These are phyloP conservation scores for Agroathelia rolfsii DNA, from an alignment of 1,284 basidiomycete species.

Conservation along the genomic window DNA sequence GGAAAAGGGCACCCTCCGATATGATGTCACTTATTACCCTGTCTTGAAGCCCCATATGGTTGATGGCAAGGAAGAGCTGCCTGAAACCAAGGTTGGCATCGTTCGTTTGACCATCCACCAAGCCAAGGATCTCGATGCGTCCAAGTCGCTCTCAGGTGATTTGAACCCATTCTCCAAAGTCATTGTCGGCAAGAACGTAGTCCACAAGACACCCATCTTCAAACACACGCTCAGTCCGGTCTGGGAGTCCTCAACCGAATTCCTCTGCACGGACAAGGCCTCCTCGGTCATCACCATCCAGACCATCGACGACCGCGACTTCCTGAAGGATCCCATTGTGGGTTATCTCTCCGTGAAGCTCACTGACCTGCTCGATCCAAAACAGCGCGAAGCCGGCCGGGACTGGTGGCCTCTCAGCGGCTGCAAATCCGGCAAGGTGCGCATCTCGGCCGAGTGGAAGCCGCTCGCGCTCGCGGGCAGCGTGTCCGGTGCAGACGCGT, in stretches of 20 bases:
- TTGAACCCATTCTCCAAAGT: constrained; percentile 76
- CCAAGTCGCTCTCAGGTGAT: constrained; percentile 60
- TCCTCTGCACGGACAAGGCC: constrained; percentile 78
- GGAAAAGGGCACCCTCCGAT: constrained; percentile 74
- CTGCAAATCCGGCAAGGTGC: constrained; percentile 69
- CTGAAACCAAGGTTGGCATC: constrained; percentile 83
- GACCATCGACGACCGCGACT: constrained; percentile 80
- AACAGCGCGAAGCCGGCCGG: constrained; percentile 50
- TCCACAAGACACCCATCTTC: constrained; percentile 56
- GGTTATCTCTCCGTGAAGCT: constrained; percentile 76
- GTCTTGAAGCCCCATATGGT: constrained; percentile 69
- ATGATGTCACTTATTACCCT: constrained; percentile 81
- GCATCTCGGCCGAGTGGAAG: constrained; percentile 89
- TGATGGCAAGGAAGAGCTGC: constrained; percentile 61
- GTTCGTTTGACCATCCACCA: constrained; percentile 89
- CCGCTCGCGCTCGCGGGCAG: constrained; percentile 89
- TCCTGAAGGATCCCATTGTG: constrained; percentile 71
- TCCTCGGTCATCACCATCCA: constrained; percentile 71
- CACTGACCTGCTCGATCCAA: constrained; percentile 69
- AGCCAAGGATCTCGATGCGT: constrained; percentile 84
- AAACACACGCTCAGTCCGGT: constrained; percentile 81
- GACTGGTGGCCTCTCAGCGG: constrained; percentile 93
- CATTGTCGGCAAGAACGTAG: constrained; percentile 48
- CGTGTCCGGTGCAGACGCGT: constrained; percentile 77
- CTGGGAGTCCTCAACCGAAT: constrained; percentile 90